Base-by-base conservation (phyloP, 495 filamentous ascomycete genomes). In the Aspergillus panamensis region DNA sequence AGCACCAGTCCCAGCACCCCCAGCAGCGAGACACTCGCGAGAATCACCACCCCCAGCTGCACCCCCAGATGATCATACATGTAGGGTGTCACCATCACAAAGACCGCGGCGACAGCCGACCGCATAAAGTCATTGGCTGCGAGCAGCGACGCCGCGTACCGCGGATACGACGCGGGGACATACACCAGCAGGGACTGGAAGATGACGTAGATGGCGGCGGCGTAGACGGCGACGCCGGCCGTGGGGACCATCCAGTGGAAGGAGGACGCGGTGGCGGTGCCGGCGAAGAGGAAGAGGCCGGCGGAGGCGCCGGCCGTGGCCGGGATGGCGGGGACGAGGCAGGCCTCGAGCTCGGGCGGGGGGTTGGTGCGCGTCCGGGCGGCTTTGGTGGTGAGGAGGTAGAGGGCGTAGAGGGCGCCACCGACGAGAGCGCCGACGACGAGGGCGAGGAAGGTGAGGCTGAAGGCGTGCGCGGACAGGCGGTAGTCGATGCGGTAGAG, bases 171-270 rank as follows among this genome's bases (percentile, higher is more conserved):
- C 45, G 67, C 57, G 73, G 69, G 68, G 5, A 84, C 67, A 53
- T 84, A 86, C 10, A 57, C 57, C 25, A 74, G 62, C 8, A 74
- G 60, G 20, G 81, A 67, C 17, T 59, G 52, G 19, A 52, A 44
- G 0, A 55, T 43, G 31, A 62, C 35, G 17, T 37, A 55, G 1
- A 31, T 30, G 6, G n/a, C 14, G 8, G 35, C 31, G 2, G 19
- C n/a, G 66, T 85, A 85, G 9, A 78, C 69, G 6, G 65, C 64
- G 0, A 77, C 75, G 13, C 81, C 83, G 31, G 86, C 72, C n/a
- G 84, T 79, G 3, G 85, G 83, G 12, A 80, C 78, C 30, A 85
- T 77, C 82, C 83, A 87, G 58, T 84, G 81, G 17, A 82, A 44
- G 4, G 40, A 44, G 4, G 40, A 43, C 63, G 6, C 67, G 52